A percentile compares a stretch with the other conserved stretches of the same genome.
Evolutionary conservation across 768 basidiomycete species (phyloP).

Genomic region (button mushroom (Agaricus bisporus)): DNA sequence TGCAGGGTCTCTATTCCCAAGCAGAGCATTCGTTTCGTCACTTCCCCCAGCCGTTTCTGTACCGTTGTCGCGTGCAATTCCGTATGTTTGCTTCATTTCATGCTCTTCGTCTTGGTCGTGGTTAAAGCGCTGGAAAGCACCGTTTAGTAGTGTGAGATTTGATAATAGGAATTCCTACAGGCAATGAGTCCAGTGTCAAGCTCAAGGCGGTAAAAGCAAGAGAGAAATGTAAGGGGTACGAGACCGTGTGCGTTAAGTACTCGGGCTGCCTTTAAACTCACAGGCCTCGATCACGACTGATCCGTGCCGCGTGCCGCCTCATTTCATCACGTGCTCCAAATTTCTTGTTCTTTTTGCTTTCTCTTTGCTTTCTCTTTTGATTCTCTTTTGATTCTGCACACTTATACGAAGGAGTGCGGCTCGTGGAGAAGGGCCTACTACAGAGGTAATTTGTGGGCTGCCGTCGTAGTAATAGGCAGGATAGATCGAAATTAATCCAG

Average conservation of each 20-base stretch:
- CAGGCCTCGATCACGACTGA: too few species aligned
- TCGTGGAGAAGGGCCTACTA: too few species aligned
- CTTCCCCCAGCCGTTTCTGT: slow-evolving; percentile 21
- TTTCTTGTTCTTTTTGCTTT: too few species aligned
- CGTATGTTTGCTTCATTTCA: slow-evolving; percentile 72
- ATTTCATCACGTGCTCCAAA: too few species aligned
- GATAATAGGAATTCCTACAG: neutral
- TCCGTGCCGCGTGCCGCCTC: too few species aligned
- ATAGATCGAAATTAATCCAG: too few species aligned
- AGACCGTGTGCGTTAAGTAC: neutral
- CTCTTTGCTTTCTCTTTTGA: too few species aligned
- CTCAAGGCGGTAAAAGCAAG: neutral
- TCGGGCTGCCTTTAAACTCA: neutral
- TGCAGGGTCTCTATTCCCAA: slow-evolving; percentile 30
- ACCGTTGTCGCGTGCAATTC: slow-evolving; percentile 36
- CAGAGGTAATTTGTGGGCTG: too few species aligned
- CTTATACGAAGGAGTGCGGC: too few species aligned
- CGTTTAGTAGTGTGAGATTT: neutral
- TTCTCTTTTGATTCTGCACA: too few species aligned
- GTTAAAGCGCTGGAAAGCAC: neutral
- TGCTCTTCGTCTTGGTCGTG: slow-evolving; percentile 26
- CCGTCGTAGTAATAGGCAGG: too few species aligned
- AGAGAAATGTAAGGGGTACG: neutral
- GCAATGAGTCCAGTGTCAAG: neutral
- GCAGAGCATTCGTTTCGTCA: slow-evolving; percentile 54